Evolutionary conservation across 2,329 filamentous ascomycete species (phyloP), one percentile per base, ranked within the genome.

Genomic region (Apiospora phragmitis): DNA sequence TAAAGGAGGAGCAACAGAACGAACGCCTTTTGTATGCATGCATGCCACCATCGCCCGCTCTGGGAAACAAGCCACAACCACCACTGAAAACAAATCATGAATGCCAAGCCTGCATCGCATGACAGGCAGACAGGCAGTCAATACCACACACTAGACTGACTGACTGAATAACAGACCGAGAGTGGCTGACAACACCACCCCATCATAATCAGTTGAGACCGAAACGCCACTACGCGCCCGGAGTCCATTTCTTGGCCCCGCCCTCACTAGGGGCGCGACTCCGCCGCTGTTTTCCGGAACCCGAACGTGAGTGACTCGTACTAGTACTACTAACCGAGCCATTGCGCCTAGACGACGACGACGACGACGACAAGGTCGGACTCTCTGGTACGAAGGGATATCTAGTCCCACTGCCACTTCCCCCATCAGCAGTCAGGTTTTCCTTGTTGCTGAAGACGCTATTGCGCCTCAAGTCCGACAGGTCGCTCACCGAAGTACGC

Each of bases 361-460:
- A 51, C 14, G 55, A 62, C 18, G 29, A n/a, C 16, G 45, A 38
- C 16, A 42, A 47, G 41, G 51, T 69, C 43, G 71, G 59, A 18
- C 65, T 55, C 24, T 38, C 38, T 21, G 67, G 45, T 32, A 68
- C 29, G 38, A 62, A 65, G 41, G 66, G 32, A n/a, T 72, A 70
- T 24, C 71, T 66, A 35, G 55, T 35, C 8, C 66, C 69, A 12
- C 24, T 62, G 9, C 55, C 21, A 32, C 55, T 14, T 1, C 55
- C 32, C 12, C 18, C 18, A 38, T 21, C 29, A 16, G 16, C 21
- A 14, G n/a, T 21, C 38, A 68, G 55, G 47, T 72, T 70, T 32
- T 72, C 71, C 55, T 70, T 72, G 47, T 72, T 72, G 42, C 71
- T 70, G 29, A 68, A 65, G 21, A 70, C 41, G 45, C 70, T 71